A percentile compares a stretch with the other conserved stretches of the same genome.
These are phyloP conservation scores for Phycomyces nitens DNA, from an alignment of 192 early-diverging fungal species.

Conservation along the genomic window DNA sequence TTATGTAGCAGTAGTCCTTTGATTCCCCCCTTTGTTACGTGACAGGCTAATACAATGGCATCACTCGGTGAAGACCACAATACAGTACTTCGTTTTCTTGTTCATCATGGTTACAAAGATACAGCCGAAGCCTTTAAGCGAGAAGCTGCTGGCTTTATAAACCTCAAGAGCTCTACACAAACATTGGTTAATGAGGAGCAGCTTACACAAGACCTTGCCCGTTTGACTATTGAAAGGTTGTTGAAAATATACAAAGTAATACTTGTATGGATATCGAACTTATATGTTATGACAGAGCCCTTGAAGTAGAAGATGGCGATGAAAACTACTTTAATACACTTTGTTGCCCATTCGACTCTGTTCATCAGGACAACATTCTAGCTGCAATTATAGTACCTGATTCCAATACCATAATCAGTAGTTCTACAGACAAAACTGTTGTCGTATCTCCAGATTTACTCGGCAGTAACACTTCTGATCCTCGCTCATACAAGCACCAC, in stretches of 20 bases:
- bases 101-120: conserved; percentile 33
- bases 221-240: not conserved
- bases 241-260: too few relatives aligned
- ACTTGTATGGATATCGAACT: too few relatives aligned
- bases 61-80: too few relatives aligned
- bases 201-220: not conserved
- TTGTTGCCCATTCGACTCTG: conserved; percentile 28
- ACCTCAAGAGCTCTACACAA: conserved; percentile 12
- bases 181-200: conserved; percentile 22
- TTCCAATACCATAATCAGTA: conserved; percentile 43
- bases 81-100: conserved; percentile 39
- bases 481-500: conserved; percentile 43
- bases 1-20: too few relatives aligned
- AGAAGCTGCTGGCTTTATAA: conserved; percentile 38
- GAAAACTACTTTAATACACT: conserved; percentile 37
- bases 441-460: conserved; percentile 42
- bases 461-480: conserved; percentile 37
- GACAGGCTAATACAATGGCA: too few relatives aligned
- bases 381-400: conserved; percentile 32
- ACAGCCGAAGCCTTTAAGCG: conserved; percentile 41
- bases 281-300: too few relatives aligned
- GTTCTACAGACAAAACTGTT: conserved; percentile 61
- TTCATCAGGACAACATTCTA: conserved; percentile 62
- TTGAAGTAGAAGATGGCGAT: conserved; percentile 24
- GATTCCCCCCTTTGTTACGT: too few relatives aligned